Percentiles rank a stretch among this genome's conserved stretches.
phyloP scores from a whole-genome alignment of 2,329 filamentous ascomycete genomes.

The Cladosporium sp. region DNA sequence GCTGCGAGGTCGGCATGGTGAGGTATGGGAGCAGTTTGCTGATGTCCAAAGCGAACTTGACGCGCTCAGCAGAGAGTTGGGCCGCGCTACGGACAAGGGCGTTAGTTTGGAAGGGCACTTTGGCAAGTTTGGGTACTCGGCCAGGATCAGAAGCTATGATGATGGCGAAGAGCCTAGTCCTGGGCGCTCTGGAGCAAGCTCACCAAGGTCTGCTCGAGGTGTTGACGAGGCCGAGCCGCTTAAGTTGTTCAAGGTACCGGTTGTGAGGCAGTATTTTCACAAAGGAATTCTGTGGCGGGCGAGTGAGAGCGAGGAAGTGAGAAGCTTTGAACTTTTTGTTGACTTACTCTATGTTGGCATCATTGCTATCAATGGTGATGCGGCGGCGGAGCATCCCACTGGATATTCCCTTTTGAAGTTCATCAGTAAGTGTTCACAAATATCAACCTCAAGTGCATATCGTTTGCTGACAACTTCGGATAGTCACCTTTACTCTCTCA shows the following conservation, averaged over 20 bases:
- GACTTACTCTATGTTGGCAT: constrained; percentile 67
- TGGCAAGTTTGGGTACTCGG: constrained; percentile 63
- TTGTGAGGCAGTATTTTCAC: constrained; percentile 67
- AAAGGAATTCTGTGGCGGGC: constrained; percentile 65
- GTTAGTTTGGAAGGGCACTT: constrained; percentile 63
- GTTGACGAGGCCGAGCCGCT: constrained; percentile 43
- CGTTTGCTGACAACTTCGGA: not conserved
- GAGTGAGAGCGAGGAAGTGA: constrained; percentile 60
- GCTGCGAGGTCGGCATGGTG: constrained; percentile 53
- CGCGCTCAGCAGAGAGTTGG: constrained; percentile 55
- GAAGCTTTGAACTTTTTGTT: constrained; percentile 58
- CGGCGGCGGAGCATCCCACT: constrained; percentile 58
- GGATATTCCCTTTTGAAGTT: constrained; percentile 61
- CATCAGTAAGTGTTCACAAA: constrained; percentile 35
- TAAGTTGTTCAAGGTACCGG: constrained; percentile 61
- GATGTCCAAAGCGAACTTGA: constrained; percentile 57
- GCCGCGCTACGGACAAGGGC: constrained; percentile 56
- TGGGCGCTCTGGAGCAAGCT: constrained; percentile 26
- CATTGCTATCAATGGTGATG: constrained; percentile 65
- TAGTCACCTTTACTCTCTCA: constrained; percentile 59
- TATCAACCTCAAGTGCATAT: no score
- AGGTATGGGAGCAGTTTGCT: constrained; percentile 60
- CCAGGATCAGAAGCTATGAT: constrained; percentile 50
- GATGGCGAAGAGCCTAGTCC: constrained; percentile 23
- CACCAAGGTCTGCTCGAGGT: constrained; percentile 24